phyloP scores from a whole-genome alignment of 257 asterid genomes.

The Solanum sitiens region DNA sequence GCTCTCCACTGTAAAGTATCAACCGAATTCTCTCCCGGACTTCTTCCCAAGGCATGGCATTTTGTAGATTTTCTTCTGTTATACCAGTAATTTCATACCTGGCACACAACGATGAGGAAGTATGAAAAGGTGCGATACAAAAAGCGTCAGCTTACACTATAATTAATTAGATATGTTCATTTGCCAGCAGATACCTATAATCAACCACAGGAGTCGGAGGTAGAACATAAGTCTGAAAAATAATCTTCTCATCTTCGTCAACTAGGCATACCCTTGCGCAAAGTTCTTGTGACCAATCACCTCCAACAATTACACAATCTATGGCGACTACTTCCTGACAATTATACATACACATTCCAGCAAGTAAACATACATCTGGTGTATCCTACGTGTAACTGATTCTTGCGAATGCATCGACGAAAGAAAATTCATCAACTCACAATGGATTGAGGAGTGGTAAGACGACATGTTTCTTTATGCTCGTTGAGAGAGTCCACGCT shows the following conservation, averaged over 20 bases:
- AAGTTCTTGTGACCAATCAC: no score
- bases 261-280: no score
- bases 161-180: no score
- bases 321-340: no score
- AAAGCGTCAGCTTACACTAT: not conserved
- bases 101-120: not conserved
- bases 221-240: constrained; percentile 38
- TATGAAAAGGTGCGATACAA: not conserved
- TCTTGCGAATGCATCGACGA: not conserved
- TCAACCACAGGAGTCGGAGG: constrained; percentile 33
- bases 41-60: no score
- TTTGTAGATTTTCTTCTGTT: no score
- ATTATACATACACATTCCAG: no score
- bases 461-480: constrained; percentile 21
- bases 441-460: constrained; percentile 1
- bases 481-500: constrained; percentile 8
- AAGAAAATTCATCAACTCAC: no score
- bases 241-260: not conserved
- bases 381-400: not conserved
- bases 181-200: not conserved
- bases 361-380: not conserved
- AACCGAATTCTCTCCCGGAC: no score
- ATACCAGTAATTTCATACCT: constrained; percentile 41
- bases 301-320: no score
- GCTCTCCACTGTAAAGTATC: constrained; percentile 31